Percentiles rank a stretch among this genome's conserved stretches.
These are phyloP conservation scores for Mychonastes homosphaera DNA, from an alignment of 139 green algal genomes.

Conservation along the genomic window DNA sequence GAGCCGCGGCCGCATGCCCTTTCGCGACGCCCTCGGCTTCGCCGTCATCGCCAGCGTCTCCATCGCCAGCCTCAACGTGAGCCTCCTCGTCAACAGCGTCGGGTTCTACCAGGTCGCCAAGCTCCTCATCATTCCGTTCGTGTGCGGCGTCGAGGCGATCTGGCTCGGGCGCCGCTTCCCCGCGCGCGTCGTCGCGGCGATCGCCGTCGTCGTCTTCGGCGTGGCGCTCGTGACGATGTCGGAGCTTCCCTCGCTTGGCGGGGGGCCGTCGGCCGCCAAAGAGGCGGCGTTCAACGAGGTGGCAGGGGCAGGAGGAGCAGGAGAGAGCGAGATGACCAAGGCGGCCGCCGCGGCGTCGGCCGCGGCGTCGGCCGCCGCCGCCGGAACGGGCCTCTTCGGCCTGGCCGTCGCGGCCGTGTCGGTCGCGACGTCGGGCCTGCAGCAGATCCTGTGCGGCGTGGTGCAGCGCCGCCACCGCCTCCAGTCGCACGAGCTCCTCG, in stretches of 20 bases:
- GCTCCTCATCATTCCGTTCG: conserved; percentile 89
- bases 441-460: conserved; percentile 84
- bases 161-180: conserved; percentile 60
- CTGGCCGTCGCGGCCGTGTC: conserved; percentile 63
- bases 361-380: not conserved
- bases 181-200: conserved; percentile 30
- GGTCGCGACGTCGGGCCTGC: conserved; percentile 73
- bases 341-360: not conserved
- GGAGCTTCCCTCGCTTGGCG: not conserved
- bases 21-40: conserved; percentile 45
- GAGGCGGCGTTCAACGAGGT: not conserved
- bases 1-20: conserved; percentile 11
- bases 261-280: too few relatives aligned
- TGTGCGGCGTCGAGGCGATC: conserved; percentile 72
- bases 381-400: conserved; percentile 27
- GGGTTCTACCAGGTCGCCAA: conserved; percentile 81
- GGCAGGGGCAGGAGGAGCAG: not conserved
- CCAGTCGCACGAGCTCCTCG: conserved; percentile 69
- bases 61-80: conserved; percentile 49
- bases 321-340: not conserved
- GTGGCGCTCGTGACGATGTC: conserved; percentile 60
- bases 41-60: conserved; percentile 36
- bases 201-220: conserved; percentile 62
- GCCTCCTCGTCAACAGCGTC: conserved; percentile 48
- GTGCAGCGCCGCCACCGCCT: conserved; percentile 75